Conservation (phyloP, 192 early-diverging fungal genomes). For the Coemansia erecta region DNA sequence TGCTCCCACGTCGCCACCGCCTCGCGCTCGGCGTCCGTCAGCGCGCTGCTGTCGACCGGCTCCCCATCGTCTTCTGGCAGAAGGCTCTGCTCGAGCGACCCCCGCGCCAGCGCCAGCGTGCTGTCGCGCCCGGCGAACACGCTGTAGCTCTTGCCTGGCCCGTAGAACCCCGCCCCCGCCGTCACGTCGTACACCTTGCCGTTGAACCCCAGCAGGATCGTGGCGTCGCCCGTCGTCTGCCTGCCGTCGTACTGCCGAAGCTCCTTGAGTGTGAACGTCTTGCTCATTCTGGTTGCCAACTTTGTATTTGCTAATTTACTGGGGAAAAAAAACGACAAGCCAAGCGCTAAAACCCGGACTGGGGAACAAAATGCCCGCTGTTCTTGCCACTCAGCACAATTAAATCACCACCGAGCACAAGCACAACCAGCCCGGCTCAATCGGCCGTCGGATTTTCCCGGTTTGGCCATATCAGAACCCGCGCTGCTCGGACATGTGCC, state of each 20-base stretch:
- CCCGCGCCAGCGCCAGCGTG: constrained; percentile 79
- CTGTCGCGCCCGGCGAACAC: constrained; percentile 92
- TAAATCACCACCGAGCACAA: background rate
- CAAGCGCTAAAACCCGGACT: too few species aligned
- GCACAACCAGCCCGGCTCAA: too few species aligned
- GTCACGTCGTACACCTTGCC: constrained; percentile 87
- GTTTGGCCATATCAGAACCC: too few species aligned
- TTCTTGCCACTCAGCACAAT: background rate
- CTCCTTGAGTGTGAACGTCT: constrained; percentile 21
- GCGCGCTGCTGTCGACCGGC: constrained; percentile 70
- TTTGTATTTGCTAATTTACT: constrained; percentile 2
- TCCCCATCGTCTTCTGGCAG: constrained; percentile 54
- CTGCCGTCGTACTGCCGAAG: constrained; percentile 17
- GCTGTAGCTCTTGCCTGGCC: constrained; percentile 76
- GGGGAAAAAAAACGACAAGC: background rate
- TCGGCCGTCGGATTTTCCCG: too few species aligned
- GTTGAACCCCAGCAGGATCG: constrained; percentile 74
- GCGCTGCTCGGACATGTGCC: too few species aligned
- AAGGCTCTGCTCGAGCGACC: constrained; percentile 75
- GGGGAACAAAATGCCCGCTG: background rate
- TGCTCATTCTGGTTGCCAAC: background rate
- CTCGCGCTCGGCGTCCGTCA: constrained; percentile 63
- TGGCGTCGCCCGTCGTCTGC: constrained; percentile 6
- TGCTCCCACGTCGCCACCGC: constrained; percentile 67
- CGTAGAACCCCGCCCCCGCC: constrained; percentile 75